phyloP scores from a whole-genome alignment of 2,329 filamentous ascomycete genomes.

The Aspergillus alliaceus region DNA sequence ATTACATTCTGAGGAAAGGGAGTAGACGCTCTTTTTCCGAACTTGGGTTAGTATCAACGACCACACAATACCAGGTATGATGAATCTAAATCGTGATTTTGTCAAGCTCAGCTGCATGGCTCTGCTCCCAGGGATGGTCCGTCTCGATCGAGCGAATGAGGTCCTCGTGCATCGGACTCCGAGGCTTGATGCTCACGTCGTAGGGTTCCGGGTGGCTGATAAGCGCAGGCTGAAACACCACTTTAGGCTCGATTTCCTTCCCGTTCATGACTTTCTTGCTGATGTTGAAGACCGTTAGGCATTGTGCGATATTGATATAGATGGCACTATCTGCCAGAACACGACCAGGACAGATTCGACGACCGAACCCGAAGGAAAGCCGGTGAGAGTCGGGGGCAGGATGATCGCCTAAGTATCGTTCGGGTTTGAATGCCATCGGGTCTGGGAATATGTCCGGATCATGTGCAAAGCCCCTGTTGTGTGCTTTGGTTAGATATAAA shows the following conservation, averaged over 20 bases:
- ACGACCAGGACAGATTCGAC: conserved; percentile 22
- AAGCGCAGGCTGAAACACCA: conserved; percentile 16
- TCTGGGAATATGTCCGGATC: conserved; percentile 37
- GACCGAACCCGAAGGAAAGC: conserved; percentile 23
- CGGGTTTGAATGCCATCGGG: conserved; percentile 44
- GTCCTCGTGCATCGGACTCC: conserved; percentile 8
- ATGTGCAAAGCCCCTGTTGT: conserved; percentile 41
- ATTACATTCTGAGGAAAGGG: no score
- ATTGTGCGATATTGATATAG: conserved; percentile 18
- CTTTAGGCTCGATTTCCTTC: conserved; percentile 9
- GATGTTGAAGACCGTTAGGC: conserved; percentile 19
- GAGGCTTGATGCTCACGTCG: conserved; percentile 10
- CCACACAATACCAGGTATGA: background rate
- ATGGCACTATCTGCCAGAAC: conserved; percentile 20
- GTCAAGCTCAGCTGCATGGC: conserved; percentile 9
- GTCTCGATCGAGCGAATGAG: conserved; percentile 11
- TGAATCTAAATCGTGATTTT: background rate
- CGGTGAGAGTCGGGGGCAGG: conserved; percentile 40
- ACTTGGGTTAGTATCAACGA: background rate
- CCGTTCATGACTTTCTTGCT: conserved; percentile 15
- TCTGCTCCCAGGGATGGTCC: conserved; percentile 12
- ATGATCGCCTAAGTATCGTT: conserved; percentile 38
- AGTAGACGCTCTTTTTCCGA: background rate
- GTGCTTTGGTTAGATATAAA: background rate
- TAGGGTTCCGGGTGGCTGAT: conserved; percentile 10